These are phyloP conservation scores for Calvatia gigantea DNA, from an alignment of 768 basidiomycete species.

Conservation along the genomic window DNA sequence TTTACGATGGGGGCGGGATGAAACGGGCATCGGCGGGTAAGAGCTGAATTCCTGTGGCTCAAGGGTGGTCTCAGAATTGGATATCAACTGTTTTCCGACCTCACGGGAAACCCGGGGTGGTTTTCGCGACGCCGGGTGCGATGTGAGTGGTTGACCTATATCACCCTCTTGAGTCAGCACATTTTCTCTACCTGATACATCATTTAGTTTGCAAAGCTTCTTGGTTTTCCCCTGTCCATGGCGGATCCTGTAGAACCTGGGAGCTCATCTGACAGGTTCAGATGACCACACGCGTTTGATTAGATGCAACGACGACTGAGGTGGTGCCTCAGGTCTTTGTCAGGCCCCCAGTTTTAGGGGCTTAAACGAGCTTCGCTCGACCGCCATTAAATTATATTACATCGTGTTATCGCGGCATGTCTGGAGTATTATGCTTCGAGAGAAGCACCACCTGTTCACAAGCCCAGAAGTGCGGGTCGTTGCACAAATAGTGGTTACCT, in stretches of 20 bases:
- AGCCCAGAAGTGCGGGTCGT: neutral
- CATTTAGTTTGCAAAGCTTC: neutral
- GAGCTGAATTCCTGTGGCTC: neutral
- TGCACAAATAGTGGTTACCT: conserved; percentile 2
- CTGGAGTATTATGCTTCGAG: neutral
- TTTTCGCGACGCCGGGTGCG: neutral
- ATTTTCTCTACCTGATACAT: neutral
- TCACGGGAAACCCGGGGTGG: conserved; percentile 4
- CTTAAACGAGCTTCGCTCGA: conserved; percentile 3
- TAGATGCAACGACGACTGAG: conserved; percentile 1
- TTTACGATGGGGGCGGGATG: too few relatives aligned
- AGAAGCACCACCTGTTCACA: neutral
- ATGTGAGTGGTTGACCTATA: neutral
- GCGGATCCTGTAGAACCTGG: neutral
- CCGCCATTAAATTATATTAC: neutral
- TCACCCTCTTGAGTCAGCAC: neutral
- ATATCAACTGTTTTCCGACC: neutral
- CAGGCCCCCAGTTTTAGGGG: neutral
- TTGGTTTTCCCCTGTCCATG: neutral
- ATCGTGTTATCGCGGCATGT: neutral
- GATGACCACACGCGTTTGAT: conserved; percentile 1
- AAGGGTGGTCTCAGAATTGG: neutral
- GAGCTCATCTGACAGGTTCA: conserved; percentile 1
- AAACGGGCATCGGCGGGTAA: neutral
- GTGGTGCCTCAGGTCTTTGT: neutral